phyloP scores from a whole-genome alignment of 2,329 filamentous ascomycete species.

The Calycina herbarum region DNA sequence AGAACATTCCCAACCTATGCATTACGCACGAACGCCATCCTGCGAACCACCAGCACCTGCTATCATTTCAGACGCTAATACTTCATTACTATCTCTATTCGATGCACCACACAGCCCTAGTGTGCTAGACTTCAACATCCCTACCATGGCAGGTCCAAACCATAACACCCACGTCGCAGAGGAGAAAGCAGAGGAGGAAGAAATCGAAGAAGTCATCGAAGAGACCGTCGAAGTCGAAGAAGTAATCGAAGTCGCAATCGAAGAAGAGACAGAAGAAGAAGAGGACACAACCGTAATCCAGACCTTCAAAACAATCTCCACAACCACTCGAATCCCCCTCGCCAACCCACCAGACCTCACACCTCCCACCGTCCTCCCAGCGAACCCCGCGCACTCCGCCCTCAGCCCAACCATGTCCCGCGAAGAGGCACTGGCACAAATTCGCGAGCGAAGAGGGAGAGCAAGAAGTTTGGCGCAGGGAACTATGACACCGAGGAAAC shows the following conservation, averaged over 20 bases:
- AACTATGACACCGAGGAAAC: constrained; percentile 58
- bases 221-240: constrained; percentile 33
- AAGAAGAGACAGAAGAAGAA: constrained; percentile 24
- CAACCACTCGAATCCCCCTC: constrained; percentile 37
- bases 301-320: constrained; percentile 37
- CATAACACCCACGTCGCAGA: constrained; percentile 14
- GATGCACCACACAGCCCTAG: constrained; percentile 49
- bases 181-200: constrained; percentile 22
- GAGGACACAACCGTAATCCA: constrained; percentile 20
- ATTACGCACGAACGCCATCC: constrained; percentile 59
- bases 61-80: constrained; percentile 52
- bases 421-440: constrained; percentile 74
- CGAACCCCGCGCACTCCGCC: constrained; percentile 48
- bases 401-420: constrained; percentile 67
- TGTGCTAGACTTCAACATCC: constrained; percentile 7
- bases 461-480: constrained; percentile 68
- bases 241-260: constrained; percentile 10
- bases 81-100: constrained; percentile 61
- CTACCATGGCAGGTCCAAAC: constrained; percentile 3
- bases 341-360: constrained; percentile 32
- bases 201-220: constrained; percentile 19
- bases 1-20: constrained; percentile 8
- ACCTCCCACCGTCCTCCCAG: constrained; percentile 22
- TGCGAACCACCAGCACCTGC: constrained; percentile 63
- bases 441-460: constrained; percentile 69